A percentile compares a stretch with the other conserved stretches of the same genome.
phyloP scores from a whole-genome alignment of 1,284 basidiomycete species.

The Cryptococcus sp. region DNA sequence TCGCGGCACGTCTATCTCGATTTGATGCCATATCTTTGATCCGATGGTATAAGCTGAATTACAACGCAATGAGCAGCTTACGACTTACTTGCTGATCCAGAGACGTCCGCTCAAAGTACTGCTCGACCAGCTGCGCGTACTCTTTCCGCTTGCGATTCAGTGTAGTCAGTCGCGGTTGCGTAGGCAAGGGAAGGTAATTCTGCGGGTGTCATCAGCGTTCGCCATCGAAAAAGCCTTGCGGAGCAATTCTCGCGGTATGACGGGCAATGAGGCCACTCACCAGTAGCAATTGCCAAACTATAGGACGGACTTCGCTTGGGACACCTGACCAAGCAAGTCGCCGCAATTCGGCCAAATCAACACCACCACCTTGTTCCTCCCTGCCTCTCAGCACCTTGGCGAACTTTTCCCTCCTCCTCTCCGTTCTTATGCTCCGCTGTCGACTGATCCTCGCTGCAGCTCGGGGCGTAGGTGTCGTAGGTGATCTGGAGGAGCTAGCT shows the following conservation, averaged over 20 bases:
- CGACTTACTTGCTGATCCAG: slow-evolving; percentile 68
- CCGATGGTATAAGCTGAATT: too few relatives aligned
- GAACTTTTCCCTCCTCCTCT: slow-evolving; percentile 50
- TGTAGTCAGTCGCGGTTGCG: slow-evolving; percentile 72
- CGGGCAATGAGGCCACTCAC: slow-evolving; percentile 58
- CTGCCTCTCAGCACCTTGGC: slow-evolving; percentile 40
- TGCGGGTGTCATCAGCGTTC: slow-evolving; percentile 47
- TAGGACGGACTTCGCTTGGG: slow-evolving; percentile 80
- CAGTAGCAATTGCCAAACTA: slow-evolving; percentile 92
- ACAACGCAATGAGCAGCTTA: background rate
- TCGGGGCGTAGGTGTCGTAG: slow-evolving; percentile 19
- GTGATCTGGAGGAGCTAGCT: slow-evolving; percentile 13
- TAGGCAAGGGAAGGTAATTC: slow-evolving; percentile 90
- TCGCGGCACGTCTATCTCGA: slow-evolving; percentile 92
- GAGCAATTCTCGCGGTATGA: background rate
- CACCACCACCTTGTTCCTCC: slow-evolving; percentile 31
- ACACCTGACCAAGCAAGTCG: slow-evolving; percentile 96
- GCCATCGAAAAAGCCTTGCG: too few relatives aligned
- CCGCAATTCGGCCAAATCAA: slow-evolving; percentile 69
- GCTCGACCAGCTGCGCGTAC: slow-evolving; percentile 83
- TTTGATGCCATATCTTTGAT: slow-evolving; percentile 89
- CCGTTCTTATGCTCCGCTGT: slow-evolving; percentile 62
- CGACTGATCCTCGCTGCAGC: slow-evolving; percentile 56
- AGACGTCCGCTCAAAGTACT: slow-evolving; percentile 83
- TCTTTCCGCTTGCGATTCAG: slow-evolving; percentile 88